Evolutionary conservation across 2,329 filamentous ascomycete species (phyloP), one percentile per base, ranked within the genome.

Genomic region (Pestalotiopsis sp.): DNA sequence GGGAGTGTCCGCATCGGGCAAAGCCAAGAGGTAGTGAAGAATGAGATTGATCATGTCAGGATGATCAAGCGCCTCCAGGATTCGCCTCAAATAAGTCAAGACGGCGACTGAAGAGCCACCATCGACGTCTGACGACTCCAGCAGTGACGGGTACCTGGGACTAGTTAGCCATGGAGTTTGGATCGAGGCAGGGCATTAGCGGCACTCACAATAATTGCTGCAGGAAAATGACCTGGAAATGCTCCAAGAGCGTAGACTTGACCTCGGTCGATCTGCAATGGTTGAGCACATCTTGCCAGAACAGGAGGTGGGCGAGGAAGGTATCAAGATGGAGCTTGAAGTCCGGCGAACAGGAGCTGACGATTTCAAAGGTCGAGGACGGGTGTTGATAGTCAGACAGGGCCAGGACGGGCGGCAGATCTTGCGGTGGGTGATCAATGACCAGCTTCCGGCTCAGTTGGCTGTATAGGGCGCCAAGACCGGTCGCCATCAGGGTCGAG

Each of bases 231-330:
- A 98, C 92, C 78, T 98, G 95, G 76, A 99, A 99, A 80, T 99
- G 96, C 78, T 99, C 96, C 39, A 99, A 86, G 64, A 99, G 84
- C 0, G 95, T 98, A 72, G 93, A 93, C 78, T 95, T 96, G 73
- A 99, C 94, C 77, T 98, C 95, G 1, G 91, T 86, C 3, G 95
- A 98, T 75, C 91, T 90, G 82, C 96, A 99, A 80, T 98, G 95
- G 78, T 98, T 96, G 70, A 99, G 84, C 41, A 98, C 95, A 79
- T 99, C 96, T 81, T 99, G 96, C 96, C 96, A 99, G 77, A 99
- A 99, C 5, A 97, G 85, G 63, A 99, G 86, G 77, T 98, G 97
- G 0, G 96, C 97, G 57, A 99, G 86, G 76, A 99, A 99, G 0
- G 95, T 97, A 67, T 95, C 91, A 76, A 98, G 88, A 74, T 98